These are phyloP conservation scores for Fusarium nodosum DNA, from an alignment of 2,329 filamentous ascomycete genomes.

Conservation along the genomic window DNA sequence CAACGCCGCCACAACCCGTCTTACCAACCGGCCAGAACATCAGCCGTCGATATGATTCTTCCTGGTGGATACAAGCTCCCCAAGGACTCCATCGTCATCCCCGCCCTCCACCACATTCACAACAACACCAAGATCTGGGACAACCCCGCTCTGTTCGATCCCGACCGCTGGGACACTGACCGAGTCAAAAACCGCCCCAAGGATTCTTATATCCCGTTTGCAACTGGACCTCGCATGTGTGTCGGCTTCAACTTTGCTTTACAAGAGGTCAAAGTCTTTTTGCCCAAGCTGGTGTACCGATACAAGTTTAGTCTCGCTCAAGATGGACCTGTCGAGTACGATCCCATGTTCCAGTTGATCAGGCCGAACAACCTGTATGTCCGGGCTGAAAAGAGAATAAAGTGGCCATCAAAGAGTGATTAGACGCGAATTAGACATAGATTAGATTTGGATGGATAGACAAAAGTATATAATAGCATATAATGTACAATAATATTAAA, in stretches of 20 bases:
- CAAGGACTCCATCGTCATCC: slow-evolving; percentile 65
- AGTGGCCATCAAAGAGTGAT: slow-evolving; percentile 59
- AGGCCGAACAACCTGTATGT: slow-evolving; percentile 68
- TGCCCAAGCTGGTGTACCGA: slow-evolving; percentile 70
- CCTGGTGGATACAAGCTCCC: slow-evolving; percentile 71
- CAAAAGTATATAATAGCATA: slow-evolving; percentile 34
- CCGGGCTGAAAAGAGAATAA: slow-evolving; percentile 61
- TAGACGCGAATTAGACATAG: neutral
- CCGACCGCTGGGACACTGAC: slow-evolving; percentile 70
- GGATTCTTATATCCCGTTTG: slow-evolving; percentile 71
- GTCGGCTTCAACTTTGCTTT: slow-evolving; percentile 76
- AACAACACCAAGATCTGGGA: slow-evolving; percentile 70
- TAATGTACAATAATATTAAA: slow-evolving; percentile 27
- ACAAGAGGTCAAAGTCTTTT: slow-evolving; percentile 70
- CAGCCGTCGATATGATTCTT: slow-evolving; percentile 67
- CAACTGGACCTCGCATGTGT: slow-evolving; percentile 68
- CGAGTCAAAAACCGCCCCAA: slow-evolving; percentile 65
- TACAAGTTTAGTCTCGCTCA: slow-evolving; percentile 69
- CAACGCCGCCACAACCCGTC: slow-evolving; percentile 72
- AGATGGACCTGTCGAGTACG: slow-evolving; percentile 67
- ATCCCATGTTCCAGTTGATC: slow-evolving; percentile 71
- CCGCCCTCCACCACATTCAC: slow-evolving; percentile 65
- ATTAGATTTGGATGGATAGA: slow-evolving; percentile 15
- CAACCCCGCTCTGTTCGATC: slow-evolving; percentile 69
- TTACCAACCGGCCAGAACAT: slow-evolving; percentile 71